Evolutionary conservation across 2,329 filamentous ascomycete species (phyloP).

Genomic region (Pyrenochaeta sp.): DNA sequence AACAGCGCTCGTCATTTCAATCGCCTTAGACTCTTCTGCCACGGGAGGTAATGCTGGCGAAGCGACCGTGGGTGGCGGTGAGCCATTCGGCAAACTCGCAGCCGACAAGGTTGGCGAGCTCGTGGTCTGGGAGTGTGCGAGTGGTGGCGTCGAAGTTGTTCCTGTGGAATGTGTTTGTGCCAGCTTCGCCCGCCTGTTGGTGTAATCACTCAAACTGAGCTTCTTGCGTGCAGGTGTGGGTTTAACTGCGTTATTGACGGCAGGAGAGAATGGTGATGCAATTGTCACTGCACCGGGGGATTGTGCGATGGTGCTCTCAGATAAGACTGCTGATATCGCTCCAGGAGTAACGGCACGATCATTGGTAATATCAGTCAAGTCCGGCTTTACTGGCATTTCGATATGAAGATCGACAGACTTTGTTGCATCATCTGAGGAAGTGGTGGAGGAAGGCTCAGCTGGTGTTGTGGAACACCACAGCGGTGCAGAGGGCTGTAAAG

Average conservation of each 20-base stretch:
- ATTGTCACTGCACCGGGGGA: slow-evolving; percentile 34
- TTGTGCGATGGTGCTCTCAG: slow-evolving; percentile 34
- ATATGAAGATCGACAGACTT: slow-evolving; percentile 36
- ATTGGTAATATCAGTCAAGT: slow-evolving; percentile 27
- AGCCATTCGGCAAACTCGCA: slow-evolving; percentile 40
- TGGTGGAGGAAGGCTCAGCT: slow-evolving; percentile 19
- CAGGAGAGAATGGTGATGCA: slow-evolving; percentile 47
- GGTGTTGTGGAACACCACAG: slow-evolving; percentile 36
- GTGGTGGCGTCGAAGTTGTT: slow-evolving; percentile 31
- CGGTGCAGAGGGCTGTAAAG: slow-evolving; percentile 45
- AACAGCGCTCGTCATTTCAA: slow-evolving; percentile 10
- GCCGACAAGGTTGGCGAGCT: slow-evolving; percentile 44
- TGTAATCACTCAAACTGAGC: slow-evolving; percentile 61
- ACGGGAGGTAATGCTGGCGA: slow-evolving; percentile 38
- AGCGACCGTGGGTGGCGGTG: slow-evolving; percentile 35
- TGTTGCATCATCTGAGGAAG: slow-evolving; percentile 13
- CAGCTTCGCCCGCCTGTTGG: slow-evolving; percentile 53
- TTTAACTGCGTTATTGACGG: slow-evolving; percentile 53
- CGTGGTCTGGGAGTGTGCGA: slow-evolving; percentile 32
- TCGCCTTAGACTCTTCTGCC: slow-evolving; percentile 33
- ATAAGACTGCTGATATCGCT: slow-evolving; percentile 26
- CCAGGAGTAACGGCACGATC: slow-evolving; percentile 34
- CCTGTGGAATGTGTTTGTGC: slow-evolving; percentile 39
- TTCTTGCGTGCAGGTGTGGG: slow-evolving; percentile 58
- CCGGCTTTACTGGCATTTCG: slow-evolving; percentile 40